Percentiles rank a stretch among this genome's conserved stretches.
Evolutionary conservation across 1,284 basidiomycete species (phyloP).

Genomic region (Phellinidium pouzarii): DNA sequence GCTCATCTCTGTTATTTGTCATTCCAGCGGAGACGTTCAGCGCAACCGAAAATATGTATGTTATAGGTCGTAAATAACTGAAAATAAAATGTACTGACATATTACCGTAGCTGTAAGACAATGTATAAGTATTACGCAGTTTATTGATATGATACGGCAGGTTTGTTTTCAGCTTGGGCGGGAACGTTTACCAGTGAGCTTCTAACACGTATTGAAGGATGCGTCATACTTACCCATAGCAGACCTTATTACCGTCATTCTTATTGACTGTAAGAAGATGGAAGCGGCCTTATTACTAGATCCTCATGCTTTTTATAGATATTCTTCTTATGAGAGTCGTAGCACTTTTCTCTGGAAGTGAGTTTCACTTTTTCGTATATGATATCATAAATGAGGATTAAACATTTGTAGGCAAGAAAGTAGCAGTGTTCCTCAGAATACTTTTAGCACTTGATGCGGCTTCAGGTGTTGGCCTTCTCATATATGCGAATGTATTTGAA

Average conservation of each 20-base stretch:
- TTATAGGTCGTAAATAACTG: too few relatives aligned
- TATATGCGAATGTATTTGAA: neutral
- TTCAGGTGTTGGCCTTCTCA: neutral
- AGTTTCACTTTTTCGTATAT: neutral
- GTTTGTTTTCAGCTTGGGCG: neutral
- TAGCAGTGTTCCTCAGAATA: neutral
- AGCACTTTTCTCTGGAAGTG: neutral
- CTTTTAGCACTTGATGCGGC: neutral
- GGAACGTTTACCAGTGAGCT: neutral
- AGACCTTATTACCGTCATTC: neutral
- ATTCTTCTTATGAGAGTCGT: constrained; percentile 8
- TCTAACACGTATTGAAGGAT: neutral
- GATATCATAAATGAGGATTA: neutral
- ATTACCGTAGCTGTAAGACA: too few relatives aligned
- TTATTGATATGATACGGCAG: too few relatives aligned
- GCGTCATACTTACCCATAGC: neutral
- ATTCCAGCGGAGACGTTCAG: too few relatives aligned
- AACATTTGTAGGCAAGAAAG: neutral
- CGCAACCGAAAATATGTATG: too few relatives aligned
- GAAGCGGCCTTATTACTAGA: neutral
- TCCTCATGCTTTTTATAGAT: neutral
- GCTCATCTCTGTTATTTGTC: neutral
- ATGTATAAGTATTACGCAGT: too few relatives aligned
- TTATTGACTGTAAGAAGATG: constrained; percentile 1
- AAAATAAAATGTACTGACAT: too few relatives aligned